Evolutionary conservation across 352 stramenopile species (phyloP), one percentile per base, ranked within the genome.

Genomic region (Lagenidium giganteum): DNA sequence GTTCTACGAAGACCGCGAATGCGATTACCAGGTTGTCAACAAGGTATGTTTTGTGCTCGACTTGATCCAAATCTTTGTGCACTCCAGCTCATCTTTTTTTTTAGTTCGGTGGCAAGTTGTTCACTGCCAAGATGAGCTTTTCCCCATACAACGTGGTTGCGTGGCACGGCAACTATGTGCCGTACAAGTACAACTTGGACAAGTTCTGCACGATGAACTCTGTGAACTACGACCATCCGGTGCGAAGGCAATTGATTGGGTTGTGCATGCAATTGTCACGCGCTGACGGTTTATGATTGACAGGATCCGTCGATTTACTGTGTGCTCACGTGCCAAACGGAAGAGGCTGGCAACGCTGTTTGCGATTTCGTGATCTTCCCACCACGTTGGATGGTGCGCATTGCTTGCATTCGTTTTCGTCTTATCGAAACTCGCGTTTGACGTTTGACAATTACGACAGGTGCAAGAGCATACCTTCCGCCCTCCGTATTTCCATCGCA

Each of bases 341-440:
- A 95, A 46, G 89, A 98, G 48, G 54, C 87, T 3, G 95, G 95
- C 14, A 97, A 93, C 26, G 94, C 95, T 23, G 72, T 98, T 34
- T 90, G 84, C 6, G 96, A 99, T 62, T 98, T 99, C 72, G 95
- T 98, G 8, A 97, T 99, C 51, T 99, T 99, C 56, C 94, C 95
- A 17, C 94, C 93, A 9, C 81, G 95, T 17, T 97, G 95, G 77
- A 97, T 98, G 93, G 92, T 82, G 44, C 31, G 42, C n/a, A n/a
- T 49, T 20, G 31, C 2, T 22, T 16, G 35, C 29, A 54, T 31
- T 72, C 13, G 16, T n/a, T 42, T 1, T 14, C 36, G 5, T 40
- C n/a, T 21, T 16, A 36, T 27, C 22, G 26, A 20, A 0, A 9
- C n/a, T 25, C 28, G 42, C 13, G 4, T 47, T 29, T 38, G 32